Base-by-base conservation (phyloP, 352 stramenopile species). In the Aphanomyces stellatus region DNA sequence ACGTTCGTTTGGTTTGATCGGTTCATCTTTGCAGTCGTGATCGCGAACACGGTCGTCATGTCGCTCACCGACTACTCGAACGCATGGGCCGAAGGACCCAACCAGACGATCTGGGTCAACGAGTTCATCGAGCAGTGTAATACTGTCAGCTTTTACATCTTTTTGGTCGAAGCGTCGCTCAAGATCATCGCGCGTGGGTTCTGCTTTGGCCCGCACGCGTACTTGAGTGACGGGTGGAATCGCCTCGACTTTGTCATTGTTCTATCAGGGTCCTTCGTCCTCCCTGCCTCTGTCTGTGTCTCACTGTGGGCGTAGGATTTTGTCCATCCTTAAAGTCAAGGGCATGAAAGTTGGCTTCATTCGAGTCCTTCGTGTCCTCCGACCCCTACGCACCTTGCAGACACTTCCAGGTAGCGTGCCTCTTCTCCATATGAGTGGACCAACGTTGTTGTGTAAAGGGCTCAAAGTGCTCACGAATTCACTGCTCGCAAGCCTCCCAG, bases 171-270 rank as follows among this genome's bases (percentile, higher is more conserved):
- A 65, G 87, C 81, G 17, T 35, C 87, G 7, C 68, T 98, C n/a
- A 98, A 98, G 71, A 93, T 98, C 46, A 71, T 97, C 15, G 87
- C 88, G 0, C 81, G 96, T 71, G 91, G 91, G 0, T 81, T 95
- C 7, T 28, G 85, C 6, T 70, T 74, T 0, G 77, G 74, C 2
- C 69, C 79, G 27, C 80, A 88, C 2, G 79, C 75, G 11, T 97
- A 97, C 67, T 69, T 92, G 0, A 71, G 77, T 2, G 88, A 98
- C 70, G 72, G 74, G 3, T 98, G 90, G 91, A 98, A 98, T 51
- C 69, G 91, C 24, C 76, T 98, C 27, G 92, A 98, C 67, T 98
- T 98, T 69, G 73, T 95, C 30, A 89, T 97, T 33, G 91, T 98
- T 55, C 51, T 93, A 15, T 87, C 87, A 22, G 92, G 83, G 80